A percentile compares a stretch with the other conserved stretches of the same genome.
Conservation (phyloP, 2,329 filamentous ascomycete species). For the Colletotrichum camelliae region DNA sequence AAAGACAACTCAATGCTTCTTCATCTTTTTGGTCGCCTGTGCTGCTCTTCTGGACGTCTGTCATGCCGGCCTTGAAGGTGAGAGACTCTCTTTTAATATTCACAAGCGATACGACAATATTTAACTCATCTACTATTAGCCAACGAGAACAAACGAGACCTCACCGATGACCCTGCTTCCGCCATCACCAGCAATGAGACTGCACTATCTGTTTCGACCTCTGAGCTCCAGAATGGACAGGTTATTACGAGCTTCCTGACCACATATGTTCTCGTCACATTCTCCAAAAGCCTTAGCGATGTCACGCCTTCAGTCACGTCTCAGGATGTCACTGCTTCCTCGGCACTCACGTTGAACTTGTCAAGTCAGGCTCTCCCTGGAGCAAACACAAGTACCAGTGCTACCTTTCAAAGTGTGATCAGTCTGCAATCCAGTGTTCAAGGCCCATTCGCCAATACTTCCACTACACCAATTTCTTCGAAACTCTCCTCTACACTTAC, state of each 20-base stretch:
- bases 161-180: neutral
- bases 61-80: fast-evolving
- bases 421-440: fast-evolving
- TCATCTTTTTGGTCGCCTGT: neutral
- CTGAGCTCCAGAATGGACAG: neutral
- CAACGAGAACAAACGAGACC: neutral
- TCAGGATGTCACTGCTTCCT: neutral
- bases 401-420: fast-evolving
- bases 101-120: neutral
- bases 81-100: fast-evolving
- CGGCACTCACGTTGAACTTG: neutral
- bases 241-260: neutral
- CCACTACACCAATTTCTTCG: neutral
- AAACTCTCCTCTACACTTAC: fast-evolving
- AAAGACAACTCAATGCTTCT: neutral
- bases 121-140: neutral
- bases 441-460: neutral
- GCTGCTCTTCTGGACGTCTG: neutral
- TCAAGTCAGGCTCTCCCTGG: neutral
- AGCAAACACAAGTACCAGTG: neutral
- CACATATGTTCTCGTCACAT: neutral
- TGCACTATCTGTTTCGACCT: neutral
- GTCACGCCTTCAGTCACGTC: neutral
- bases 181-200: neutral
- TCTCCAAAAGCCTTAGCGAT: neutral